Evolutionary conservation across 768 basidiomycete species (phyloP), one percentile per base, ranked within the genome.

Genomic region (Exsudoporus frostii): DNA sequence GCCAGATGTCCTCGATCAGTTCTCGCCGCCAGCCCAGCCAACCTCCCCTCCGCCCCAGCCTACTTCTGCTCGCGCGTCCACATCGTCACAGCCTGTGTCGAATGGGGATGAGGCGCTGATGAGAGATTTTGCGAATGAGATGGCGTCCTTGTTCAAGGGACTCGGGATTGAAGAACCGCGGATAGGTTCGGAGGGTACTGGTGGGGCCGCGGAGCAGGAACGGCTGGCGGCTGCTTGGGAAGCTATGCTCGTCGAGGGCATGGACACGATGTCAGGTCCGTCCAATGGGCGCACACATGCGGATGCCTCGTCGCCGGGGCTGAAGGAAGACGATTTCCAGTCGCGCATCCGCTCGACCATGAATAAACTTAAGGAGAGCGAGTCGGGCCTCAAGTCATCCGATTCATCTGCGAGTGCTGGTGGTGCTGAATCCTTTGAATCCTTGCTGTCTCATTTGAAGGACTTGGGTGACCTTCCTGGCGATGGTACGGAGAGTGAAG

Each of bases 331-430:
- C 42, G 72, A 76, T 52, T 94, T 91, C 70, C 88, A 90, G 70
- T 76, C 79, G 11, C 81, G 76, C 53, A 85, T 93, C 45, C 78
- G 78, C 54, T 79, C 83, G 61, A 81, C 92, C 7, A 84, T 90
- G 82, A 79, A 84, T 37, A 87, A 87, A 68, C 69, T 92, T 54
- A 84, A 81, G 63, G 78, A 84, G 66, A 85, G 80, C 56, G 88
- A 92, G 55, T 75, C 79, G 17, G 57, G 24, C 1, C 60, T 71
- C 20, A 57, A 65, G 9, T 46, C 69, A 4, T 46, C 68, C 5
- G 59, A 55, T 41, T 7, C 57, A 14, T 29, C 51, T 20, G 24
- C 55, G 32, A 30, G 14, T 3, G 33, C 22, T 22, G 48, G 20
- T 0, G 50, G 20, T 0, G 46, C 75, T 5, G 76, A 77, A 10